Evolutionary conservation across 2,329 filamentous ascomycete species (phyloP), one percentile per base, ranked within the genome.

Genomic region (Microcyclospora pomicola): DNA sequence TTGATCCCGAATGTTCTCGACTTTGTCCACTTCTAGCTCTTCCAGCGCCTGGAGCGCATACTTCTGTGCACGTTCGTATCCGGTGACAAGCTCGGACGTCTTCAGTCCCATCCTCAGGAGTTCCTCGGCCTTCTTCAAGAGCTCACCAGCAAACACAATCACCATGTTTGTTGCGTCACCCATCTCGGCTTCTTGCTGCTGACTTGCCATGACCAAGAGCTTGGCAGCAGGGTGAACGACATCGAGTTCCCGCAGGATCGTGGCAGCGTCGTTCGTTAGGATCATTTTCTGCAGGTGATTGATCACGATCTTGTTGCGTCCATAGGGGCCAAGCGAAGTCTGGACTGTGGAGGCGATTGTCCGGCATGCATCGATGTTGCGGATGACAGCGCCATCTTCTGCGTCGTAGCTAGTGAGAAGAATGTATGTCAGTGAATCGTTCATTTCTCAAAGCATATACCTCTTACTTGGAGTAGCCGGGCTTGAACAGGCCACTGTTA

Each of bases 281-380:
- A 95, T 93, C 91, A 98, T 95, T 73, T 98, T 98, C 65, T 94
- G 85, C 46, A 98, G 73, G 68, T 98, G 92, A 72, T 98, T 98
- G 72, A 98, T 96, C 68, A 98, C 85, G 59, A 98, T 87, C 71
- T 98, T 98, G 73, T 98, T 98, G 65, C 91, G 83, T 57, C 91
- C 91, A 65, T 94, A 95, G 43, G 91, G 91, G 37, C 91, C 92
- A 28, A 98, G 75, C 33, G 91, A 96, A 40, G 91, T 96, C 70
- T 94, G 86, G 35, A 98, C 91, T 37, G 91, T 98, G 55, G 82
- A 83, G 42, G 91, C 79, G 64, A 98, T 96, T 50, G 91, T 84
- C 49, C 87, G 77, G 70, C 91, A 98, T 60, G 92, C 91, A 60
- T 98, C 92, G 66, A 98, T 96, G 65, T 98, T 98, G 59, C 91